phyloP scores from a whole-genome alignment of 129 eudicot species.

The Ambrosia trifida region DNA sequence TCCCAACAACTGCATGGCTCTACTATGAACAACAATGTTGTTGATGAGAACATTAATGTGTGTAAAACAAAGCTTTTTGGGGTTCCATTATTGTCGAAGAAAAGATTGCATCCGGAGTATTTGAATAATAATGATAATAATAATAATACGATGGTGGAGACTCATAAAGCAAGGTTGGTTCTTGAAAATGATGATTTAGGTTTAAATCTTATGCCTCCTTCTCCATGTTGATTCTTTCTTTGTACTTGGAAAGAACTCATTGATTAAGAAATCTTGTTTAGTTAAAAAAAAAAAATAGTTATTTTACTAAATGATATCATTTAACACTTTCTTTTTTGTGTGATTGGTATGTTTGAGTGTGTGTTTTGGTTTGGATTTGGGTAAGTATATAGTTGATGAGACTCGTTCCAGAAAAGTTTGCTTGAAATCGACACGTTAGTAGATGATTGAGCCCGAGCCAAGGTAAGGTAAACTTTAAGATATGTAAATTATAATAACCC shows the following conservation, averaged over 20 bases:
- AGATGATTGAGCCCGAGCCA: too few species aligned
- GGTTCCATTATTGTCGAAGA: conserved; percentile 72
- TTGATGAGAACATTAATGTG: conserved; percentile 25
- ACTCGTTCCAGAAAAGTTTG: too few species aligned
- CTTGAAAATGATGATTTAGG: conserved; percentile 87
- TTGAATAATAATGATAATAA: conserved; percentile 28
- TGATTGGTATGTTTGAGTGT: conserved; percentile 29
- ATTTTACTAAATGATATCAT: conserved; percentile 10
- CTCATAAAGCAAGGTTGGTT: conserved; percentile 67
- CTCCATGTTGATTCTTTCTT: conserved; percentile 42
- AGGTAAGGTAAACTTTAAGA: too few species aligned
- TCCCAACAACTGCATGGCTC: conserved; percentile 13
- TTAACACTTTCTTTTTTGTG: conserved; percentile 7
- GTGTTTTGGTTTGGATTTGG: conserved; percentile 1
- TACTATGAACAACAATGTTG: conserved; percentile 17
- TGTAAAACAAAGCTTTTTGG: conserved; percentile 70
- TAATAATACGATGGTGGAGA: conserved; percentile 42
- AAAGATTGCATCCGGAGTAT: conserved; percentile 68
- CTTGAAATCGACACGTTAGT: too few species aligned
- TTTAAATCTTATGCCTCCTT: conserved; percentile 94
- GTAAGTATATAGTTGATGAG: too few species aligned
- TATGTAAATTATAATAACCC: too few species aligned
- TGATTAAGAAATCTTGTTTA: conserved; percentile 29
- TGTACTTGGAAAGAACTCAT: conserved; percentile 10
- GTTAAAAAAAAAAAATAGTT: conserved; percentile 4